Base-by-base conservation (phyloP, 2,329 filamentous ascomycete genomes). In the Aspergillus ochraceoroseus region DNA sequence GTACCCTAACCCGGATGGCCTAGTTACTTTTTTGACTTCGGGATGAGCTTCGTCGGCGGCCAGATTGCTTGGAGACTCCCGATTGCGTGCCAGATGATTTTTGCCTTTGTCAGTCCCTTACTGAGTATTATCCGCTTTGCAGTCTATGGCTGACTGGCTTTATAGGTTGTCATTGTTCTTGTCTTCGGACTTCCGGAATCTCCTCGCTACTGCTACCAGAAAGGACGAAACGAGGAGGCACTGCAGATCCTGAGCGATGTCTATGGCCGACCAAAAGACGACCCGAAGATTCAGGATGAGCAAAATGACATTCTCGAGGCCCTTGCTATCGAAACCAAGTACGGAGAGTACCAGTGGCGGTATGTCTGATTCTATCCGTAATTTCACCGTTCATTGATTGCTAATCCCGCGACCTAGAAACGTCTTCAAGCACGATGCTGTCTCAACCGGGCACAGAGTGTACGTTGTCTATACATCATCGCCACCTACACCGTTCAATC, bases 31-130 rank as follows among this genome's bases (percentile, higher is more conserved):
- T 60, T 61, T 28, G 55, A 61, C 22, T 61, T 56, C 39, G 60
- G 59, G 0, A 63, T 63, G 60, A 58, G 53, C 29, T 64, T 55
- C 36, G 54, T 65, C 1, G 52, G 57, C 8, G 70, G 70, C 1
- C 58, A 61, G 5, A 65, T 71, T 8, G 67, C 67, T 1, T 74
- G 70, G 70, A 57, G 71, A 13, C 45, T 73, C 1, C 70, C 70
- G 0, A 70, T 73, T 30, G 68, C 66, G 1, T 71, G 66, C 39
- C 71, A 74, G 47, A 64, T 67, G 34, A 49, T 72, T 9, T 70
- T 70, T 38, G 65, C 66, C 1, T 53, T 71, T 23, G 55, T 65
- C 17, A 64, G 71, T 29, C 60, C 67, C 9, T 39, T 62, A 11
- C 46, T 68, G 19, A n/a, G 64, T 57, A 2, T 39, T 26, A n/a